Conservation (phyloP, 805 yeast genomes). For the Spencermartinsiella europaea region DNA sequence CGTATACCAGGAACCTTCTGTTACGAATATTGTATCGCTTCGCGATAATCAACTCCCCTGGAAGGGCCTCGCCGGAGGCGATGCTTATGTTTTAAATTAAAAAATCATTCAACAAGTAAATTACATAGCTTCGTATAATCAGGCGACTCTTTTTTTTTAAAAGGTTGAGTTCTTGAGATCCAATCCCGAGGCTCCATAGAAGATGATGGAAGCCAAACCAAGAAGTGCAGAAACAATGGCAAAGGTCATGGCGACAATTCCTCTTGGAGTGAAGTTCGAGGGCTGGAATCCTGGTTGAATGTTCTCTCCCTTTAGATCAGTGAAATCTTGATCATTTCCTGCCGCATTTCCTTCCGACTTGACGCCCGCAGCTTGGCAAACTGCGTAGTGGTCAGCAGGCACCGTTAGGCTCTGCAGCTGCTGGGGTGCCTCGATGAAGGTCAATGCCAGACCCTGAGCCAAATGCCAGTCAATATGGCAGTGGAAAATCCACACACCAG, state of each 20-base stretch:
- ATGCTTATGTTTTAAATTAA: too few species aligned
- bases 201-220: constrained; percentile 68
- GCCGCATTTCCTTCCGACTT: constrained; percentile 79
- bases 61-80: too few species aligned
- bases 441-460: constrained; percentile 83
- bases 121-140: too few species aligned
- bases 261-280: constrained; percentile 85
- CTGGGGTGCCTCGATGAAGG: constrained; percentile 75
- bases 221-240: constrained; percentile 77
- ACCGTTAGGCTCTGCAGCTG: constrained; percentile 45
- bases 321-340: constrained; percentile 55
- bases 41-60: too few species aligned
- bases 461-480: constrained; percentile 99
- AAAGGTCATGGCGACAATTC: constrained; percentile 88
- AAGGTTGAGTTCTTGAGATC: background rate
- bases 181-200: constrained; percentile 54
- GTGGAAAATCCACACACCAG: constrained; percentile 98
- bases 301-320: constrained; percentile 69
- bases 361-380: constrained; percentile 56
- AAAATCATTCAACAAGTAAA: too few species aligned
- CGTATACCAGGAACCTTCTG: too few species aligned
- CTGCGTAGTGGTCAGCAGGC: constrained; percentile 51
- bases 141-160: too few species aligned
- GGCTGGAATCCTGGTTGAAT: constrained; percentile 66
- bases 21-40: too few species aligned